These are phyloP conservation scores for Aspergillus ellipticus DNA, from an alignment of 495 filamentous ascomycete genomes.

Conservation along the genomic window DNA sequence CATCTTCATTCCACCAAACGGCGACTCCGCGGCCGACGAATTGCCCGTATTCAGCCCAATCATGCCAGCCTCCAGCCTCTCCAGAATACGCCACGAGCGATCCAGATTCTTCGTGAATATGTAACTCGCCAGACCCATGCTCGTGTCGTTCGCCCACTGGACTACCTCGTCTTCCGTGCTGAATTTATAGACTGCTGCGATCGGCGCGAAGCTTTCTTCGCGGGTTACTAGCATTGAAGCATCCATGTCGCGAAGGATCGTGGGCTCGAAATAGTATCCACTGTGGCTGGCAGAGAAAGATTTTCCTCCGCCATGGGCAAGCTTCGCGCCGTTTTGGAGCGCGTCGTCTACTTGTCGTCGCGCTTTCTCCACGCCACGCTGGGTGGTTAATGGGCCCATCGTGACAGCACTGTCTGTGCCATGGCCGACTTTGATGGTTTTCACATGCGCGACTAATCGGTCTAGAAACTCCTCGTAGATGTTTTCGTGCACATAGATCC, in stretches of 20 bases:
- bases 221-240: constrained; percentile 60
- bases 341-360: constrained; percentile 62
- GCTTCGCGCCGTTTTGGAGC: constrained; percentile 55
- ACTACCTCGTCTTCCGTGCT: constrained; percentile 68
- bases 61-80: constrained; percentile 75
- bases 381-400: constrained; percentile 67
- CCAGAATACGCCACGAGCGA: constrained; percentile 65
- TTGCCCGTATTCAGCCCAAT: constrained; percentile 68
- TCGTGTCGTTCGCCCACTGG: constrained; percentile 58
- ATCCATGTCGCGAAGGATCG: constrained; percentile 60
- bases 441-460: constrained; percentile 62
- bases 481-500: constrained; percentile 73
- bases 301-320: constrained; percentile 42
- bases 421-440: no score
- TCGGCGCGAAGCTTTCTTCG: constrained; percentile 70
- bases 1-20: constrained; percentile 78
- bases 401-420: no score
- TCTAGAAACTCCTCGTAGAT: constrained; percentile 49
- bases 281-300: no score
- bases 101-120: constrained; percentile 73
- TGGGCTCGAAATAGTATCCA: constrained; percentile 73
- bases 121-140: constrained; percentile 67
- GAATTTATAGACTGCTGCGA: constrained; percentile 65
- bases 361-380: constrained; percentile 61
- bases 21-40: constrained; percentile 63